Evolutionary conservation across 2,329 filamentous ascomycete species (phyloP), one percentile per base, ranked within the genome.

Genomic region (Nothophaeocryptopus gaeumannii): DNA sequence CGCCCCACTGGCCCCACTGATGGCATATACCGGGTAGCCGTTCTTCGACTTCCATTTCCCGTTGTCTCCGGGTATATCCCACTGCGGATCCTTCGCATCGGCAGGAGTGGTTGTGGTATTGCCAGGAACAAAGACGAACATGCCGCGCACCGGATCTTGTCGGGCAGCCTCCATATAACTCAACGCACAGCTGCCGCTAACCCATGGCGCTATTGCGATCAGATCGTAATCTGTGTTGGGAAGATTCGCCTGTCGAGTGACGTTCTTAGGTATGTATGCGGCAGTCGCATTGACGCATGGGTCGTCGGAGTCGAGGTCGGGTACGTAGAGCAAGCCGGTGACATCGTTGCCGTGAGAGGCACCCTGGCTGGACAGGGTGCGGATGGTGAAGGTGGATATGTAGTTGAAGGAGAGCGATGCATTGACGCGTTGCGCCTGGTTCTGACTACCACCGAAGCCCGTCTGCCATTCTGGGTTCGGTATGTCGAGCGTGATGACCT

Each of bases 201-300:
- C 82, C 91, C 92, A 97, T 26, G 92, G 92, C 16, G 89, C 91
- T 45, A 96, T 73, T 26, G 87, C 91, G 60, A 96, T 81, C 44
- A 90, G 75, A 47, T 85, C 83, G 67, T 88, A 89, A 58, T 86
- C 82, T 14, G 68, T 66, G 41, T 78, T 78, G 0, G 78, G 76
- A 12, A 96, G 79, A 62, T 93, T 78, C n/a, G 70, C 67, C 59
- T 81, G 78, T 12, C 85, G 82, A 10, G 89, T 95, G 47, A 83
- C 88, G 67, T 93, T 91, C 33, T 68, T 61, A 1, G 90, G 88
- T 8, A 96, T 78, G 59, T 85, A 83, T n/a, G 78, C 69, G 35
- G 77, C 77, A 36, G 85, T 82, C 39, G 79, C 70, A 12, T 81
- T 73, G 64, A 77, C 76, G 72, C 91, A 96, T 0, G 76, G 70